phyloP scores from a whole-genome alignment of 2,329 filamentous ascomycete genomes.

The Epichloe bromicola region DNA sequence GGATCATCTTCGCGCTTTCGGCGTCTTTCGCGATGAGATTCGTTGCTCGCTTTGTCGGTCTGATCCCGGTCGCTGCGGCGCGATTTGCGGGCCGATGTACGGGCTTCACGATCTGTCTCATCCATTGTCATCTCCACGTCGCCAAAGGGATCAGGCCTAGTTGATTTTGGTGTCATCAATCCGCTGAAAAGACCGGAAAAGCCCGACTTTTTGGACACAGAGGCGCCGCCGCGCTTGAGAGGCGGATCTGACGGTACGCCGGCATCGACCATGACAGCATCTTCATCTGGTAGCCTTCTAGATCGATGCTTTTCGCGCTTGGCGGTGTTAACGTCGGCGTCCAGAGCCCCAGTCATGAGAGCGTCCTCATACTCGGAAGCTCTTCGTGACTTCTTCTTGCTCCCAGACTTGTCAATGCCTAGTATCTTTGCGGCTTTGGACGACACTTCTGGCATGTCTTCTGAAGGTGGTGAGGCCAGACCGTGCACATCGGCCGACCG shows the following conservation, averaged over 20 bases:
- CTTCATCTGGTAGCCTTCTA: constrained; percentile 24
- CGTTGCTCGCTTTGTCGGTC: constrained; percentile 28
- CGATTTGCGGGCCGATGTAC: constrained; percentile 48
- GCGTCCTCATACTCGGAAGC: constrained; percentile 35
- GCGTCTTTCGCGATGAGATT: constrained; percentile 41
- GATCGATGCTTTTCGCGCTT: constrained; percentile 22
- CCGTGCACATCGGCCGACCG: constrained; percentile 54
- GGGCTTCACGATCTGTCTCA: constrained; percentile 47
- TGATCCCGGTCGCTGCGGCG: constrained; percentile 39
- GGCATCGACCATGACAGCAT: constrained; percentile 25
- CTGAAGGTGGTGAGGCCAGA: constrained; percentile 59
- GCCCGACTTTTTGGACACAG: constrained; percentile 37
- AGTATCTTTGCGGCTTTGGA: constrained; percentile 71
- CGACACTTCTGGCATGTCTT: constrained; percentile 50
- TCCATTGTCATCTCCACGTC: constrained; percentile 35
- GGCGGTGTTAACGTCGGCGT: constrained; percentile 21
- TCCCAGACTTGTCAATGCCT: constrained; percentile 36
- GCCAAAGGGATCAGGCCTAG: constrained; percentile 32
- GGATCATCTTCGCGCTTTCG: constrained; percentile 43
- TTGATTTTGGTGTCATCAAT: constrained; percentile 34
- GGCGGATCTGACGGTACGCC: constrained; percentile 19
- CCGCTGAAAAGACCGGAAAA: constrained; percentile 51
- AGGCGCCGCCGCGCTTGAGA: constrained; percentile 19
- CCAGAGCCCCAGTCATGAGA: constrained; percentile 31
- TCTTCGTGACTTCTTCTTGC: constrained; percentile 34